Evolutionary conservation across 768 basidiomycete species (phyloP).

Genomic region (Hypsizygus marmoreus): DNA sequence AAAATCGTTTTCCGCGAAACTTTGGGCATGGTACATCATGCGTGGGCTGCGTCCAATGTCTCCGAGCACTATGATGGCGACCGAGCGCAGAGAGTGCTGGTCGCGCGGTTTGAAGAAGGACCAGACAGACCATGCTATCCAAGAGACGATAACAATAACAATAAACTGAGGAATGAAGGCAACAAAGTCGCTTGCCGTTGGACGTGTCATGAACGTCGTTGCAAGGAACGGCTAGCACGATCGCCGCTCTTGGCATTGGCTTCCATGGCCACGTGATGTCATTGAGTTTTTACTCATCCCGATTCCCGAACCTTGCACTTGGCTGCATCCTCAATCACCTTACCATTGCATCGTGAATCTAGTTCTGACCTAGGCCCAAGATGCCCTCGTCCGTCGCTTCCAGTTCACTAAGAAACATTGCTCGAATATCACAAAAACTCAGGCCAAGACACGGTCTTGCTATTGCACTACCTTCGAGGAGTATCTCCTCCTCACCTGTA

Average conservation of each 20-base stretch:
- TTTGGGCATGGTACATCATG: constrained; percentile 99
- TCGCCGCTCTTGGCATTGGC: not conserved
- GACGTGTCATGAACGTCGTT: constrained; percentile 6
- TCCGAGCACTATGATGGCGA: constrained; percentile 90
- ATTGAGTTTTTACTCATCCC: constrained; percentile 16
- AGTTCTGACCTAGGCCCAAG: no score
- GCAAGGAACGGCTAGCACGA: not conserved
- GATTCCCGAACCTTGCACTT: not conserved
- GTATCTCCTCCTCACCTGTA: constrained; percentile 8
- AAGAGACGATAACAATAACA: constrained; percentile 19
- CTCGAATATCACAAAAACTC: constrained; percentile 8
- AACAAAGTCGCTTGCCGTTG: constrained; percentile 6
- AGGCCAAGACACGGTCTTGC: not conserved
- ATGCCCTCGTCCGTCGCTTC: constrained; percentile 15
- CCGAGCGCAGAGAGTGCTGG: constrained; percentile 57
- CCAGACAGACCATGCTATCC: constrained; percentile 33
- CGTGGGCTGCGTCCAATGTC: constrained; percentile 95
- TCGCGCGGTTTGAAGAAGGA: constrained; percentile 37
- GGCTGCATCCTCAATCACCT: not conserved
- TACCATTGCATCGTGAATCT: no score
- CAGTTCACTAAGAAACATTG: constrained; percentile 16
- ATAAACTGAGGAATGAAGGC: constrained; percentile 9
- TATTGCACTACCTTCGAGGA: constrained; percentile 1
- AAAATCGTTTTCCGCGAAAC: constrained; percentile 81
- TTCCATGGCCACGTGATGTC: constrained; percentile 22